Evolutionary conservation across 176 grass and related monocot species (phyloP).

Genomic region (Elymus sibiricus): DNA sequence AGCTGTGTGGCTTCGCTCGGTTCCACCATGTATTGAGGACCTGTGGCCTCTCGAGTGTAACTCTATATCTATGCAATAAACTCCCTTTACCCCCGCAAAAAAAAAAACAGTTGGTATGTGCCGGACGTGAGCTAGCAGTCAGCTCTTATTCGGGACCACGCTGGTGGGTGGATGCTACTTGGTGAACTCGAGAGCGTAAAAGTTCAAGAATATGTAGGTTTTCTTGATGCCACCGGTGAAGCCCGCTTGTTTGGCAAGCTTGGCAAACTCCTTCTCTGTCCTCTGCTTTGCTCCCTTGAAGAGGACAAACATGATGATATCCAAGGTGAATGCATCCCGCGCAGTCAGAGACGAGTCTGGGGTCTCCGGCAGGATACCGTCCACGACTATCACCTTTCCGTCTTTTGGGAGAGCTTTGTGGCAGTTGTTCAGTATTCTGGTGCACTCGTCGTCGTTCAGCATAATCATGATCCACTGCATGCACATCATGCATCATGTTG

Average conservation of each 20-base stretch:
- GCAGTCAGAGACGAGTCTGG: not conserved
- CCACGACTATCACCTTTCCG: conserved; percentile 33
- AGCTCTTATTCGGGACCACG: not conserved
- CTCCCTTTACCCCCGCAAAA: too few species aligned
- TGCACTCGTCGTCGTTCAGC: conserved; percentile 23
- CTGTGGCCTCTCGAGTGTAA: too few species aligned
- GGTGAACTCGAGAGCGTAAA: conserved; percentile 19
- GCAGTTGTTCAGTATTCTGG: conserved; percentile 40
- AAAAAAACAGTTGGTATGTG: too few species aligned
- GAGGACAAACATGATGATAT: conserved; percentile 11
- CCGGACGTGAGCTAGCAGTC: not conserved
- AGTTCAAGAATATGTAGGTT: conserved; percentile 9
- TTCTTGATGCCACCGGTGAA: not conserved
- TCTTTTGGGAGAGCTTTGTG: conserved; percentile 11
- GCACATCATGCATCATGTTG: not conserved
- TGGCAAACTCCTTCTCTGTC: conserved; percentile 23
- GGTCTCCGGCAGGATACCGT: not conserved
- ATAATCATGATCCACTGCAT: conserved; percentile 31
- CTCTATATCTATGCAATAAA: too few species aligned
- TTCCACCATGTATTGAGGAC: too few species aligned
- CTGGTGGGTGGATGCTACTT: conserved; percentile 5
- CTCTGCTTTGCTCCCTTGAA: conserved; percentile 27
- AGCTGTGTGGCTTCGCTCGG: too few species aligned
- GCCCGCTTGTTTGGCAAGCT: conserved; percentile 12
- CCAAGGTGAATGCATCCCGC: not conserved